Conservation (phyloP, 2,329 filamentous ascomycete genomes). For the Aphanoascus verrucosus region DNA sequence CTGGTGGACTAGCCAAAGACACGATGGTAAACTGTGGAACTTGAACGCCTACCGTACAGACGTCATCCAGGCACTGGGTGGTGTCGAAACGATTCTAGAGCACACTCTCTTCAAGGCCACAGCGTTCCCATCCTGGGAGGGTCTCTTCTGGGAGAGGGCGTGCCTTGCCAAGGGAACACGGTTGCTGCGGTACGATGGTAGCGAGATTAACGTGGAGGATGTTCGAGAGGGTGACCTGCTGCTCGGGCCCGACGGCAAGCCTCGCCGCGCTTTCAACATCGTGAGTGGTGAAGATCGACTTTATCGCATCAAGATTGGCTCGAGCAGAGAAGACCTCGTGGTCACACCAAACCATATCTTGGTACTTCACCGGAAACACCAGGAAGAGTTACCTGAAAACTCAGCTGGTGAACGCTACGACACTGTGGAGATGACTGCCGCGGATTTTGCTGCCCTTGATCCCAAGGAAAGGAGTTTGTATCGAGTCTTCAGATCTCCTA, state of each 20-base stretch:
- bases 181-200: slow-evolving; percentile 37
- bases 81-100: slow-evolving; percentile 95
- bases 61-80: slow-evolving; percentile 88
- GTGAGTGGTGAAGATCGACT: slow-evolving; percentile 40
- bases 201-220: slow-evolving; percentile 39
- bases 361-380: slow-evolving; percentile 33
- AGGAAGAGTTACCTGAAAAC: slow-evolving; percentile 10
- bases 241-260: slow-evolving; percentile 40
- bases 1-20: slow-evolving; percentile 97
- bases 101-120: slow-evolving; percentile 96
- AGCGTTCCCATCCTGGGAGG: slow-evolving; percentile 94
- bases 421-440: slow-evolving; percentile 40
- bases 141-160: slow-evolving; percentile 76
- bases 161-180: slow-evolving; percentile 38
- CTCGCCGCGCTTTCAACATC: slow-evolving; percentile 42
- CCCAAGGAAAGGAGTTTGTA: slow-evolving; percentile 29
- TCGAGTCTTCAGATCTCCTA: slow-evolving; percentile 29
- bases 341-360: slow-evolving; percentile 43
- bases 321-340: slow-evolving; percentile 38
- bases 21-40: slow-evolving; percentile 97
- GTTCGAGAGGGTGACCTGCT: slow-evolving; percentile 42
- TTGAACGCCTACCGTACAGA: slow-evolving; percentile 91
- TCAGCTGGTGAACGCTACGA: slow-evolving; percentile 25
- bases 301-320: slow-evolving; percentile 40
- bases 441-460: slow-evolving; percentile 35